A percentile compares a stretch with the other conserved stretches of the same genome.
These are phyloP conservation scores for Breynia disticha DNA, from an alignment of 441 rosid genomes.

Conservation along the genomic window DNA sequence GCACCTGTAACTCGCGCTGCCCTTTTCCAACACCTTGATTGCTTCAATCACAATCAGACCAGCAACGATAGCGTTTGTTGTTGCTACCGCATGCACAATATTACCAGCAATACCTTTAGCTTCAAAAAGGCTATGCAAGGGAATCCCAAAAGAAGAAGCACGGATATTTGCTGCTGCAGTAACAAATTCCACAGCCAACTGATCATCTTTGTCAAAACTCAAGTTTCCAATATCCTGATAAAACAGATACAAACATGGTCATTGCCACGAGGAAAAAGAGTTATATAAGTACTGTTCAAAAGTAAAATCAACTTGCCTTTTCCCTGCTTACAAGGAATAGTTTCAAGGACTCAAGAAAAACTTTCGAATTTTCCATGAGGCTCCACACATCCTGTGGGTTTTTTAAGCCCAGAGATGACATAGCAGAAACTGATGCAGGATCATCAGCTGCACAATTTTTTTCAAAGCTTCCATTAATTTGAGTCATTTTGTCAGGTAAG, in stretches of 20 bases:
- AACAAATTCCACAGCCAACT: conserved; percentile 91
- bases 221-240: conserved; percentile 82
- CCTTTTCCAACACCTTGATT: conserved; percentile 78
- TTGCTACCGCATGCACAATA: conserved; percentile 96
- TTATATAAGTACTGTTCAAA: conserved; percentile 4
- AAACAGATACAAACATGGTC: conserved; percentile 4
- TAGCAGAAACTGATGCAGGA: conserved; percentile 47
- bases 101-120: conserved; percentile 98
- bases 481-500: conserved; percentile 39
- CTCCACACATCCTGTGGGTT: conserved; percentile 97
- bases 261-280: conserved; percentile 7
- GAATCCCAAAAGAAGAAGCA: conserved; percentile 86
- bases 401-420: conserved; percentile 78
- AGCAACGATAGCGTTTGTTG: conserved; percentile 88
- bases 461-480: conserved; percentile 56
- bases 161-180: conserved; percentile 98
- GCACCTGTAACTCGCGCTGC: conserved; percentile 61
- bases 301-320: conserved; percentile 40
- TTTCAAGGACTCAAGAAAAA: conserved; percentile 70
- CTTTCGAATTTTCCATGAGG: conserved; percentile 63
- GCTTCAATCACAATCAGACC: conserved; percentile 97
- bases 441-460: conserved; percentile 29
- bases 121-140: conserved; percentile 94
- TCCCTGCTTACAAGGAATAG: conserved; percentile 57
- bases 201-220: conserved; percentile 95